phyloP scores from a whole-genome alignment of 495 filamentous ascomycete genomes.

The Talaromyces trachyspermus region DNA sequence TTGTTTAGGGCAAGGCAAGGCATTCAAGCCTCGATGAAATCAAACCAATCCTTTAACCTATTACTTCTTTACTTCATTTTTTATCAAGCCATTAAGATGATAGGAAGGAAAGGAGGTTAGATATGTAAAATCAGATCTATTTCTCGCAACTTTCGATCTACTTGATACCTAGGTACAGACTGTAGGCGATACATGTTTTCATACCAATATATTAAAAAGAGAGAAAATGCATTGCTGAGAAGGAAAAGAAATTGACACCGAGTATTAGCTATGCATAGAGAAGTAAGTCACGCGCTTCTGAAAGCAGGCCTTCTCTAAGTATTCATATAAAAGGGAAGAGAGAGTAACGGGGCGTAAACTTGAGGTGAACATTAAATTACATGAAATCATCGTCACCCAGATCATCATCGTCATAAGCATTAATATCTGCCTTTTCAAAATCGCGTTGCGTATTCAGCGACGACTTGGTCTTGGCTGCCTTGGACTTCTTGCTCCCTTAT shows the following conservation, averaged over 20 bases:
- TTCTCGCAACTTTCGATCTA: too few species aligned
- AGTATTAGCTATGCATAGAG: conserved; percentile 5
- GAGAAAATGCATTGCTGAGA: too few species aligned
- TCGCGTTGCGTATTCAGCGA: conserved; percentile 66
- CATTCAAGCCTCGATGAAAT: conserved; percentile 3
- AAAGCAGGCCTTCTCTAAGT: too few species aligned
- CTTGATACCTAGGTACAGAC: too few species aligned
- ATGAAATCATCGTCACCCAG: conserved; percentile 68
- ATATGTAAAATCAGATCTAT: too few species aligned
- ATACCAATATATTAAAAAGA: too few species aligned
- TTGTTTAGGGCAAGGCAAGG: background rate
- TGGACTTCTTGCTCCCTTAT: conserved; percentile 96
- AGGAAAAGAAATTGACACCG: conserved; percentile 4
- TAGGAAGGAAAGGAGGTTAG: too few species aligned
- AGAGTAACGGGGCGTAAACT: background rate
- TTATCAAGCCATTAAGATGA: too few species aligned
- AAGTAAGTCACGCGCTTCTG: background rate
- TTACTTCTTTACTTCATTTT: background rate
- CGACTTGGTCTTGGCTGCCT: conserved; percentile 90
- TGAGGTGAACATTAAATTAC: conserved; percentile 34
- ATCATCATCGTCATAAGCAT: conserved; percentile 65
- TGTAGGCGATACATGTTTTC: too few species aligned
- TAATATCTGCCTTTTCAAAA: conserved; percentile 57
- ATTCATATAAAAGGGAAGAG: too few species aligned
- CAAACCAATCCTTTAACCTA: conserved; percentile 3